Base-by-base conservation (phyloP, 768 basidiomycete species). In the Crepidotus variabilis region DNA sequence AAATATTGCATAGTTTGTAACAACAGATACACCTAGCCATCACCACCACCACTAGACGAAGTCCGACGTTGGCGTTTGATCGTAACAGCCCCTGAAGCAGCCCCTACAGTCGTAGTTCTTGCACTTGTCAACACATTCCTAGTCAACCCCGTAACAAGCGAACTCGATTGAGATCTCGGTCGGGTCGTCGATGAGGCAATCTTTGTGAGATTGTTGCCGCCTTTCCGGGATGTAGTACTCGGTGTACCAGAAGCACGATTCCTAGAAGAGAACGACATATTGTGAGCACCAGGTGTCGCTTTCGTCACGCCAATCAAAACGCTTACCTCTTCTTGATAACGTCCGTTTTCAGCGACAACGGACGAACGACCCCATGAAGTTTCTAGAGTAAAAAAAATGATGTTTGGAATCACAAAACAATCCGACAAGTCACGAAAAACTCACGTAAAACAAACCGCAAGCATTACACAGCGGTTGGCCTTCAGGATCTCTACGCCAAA, bases 381-480 rank as follows among this genome's bases (percentile, higher is more conserved):
- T 98, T 98, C 92, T 95, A 54, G 36, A 52, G 51, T 50, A 59
- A 60, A 57, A 47, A 47, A 53, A 33, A 20, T 32, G 47, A 54
- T 52, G 35, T 49, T 18, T 22, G 23, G 20, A 60, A 33, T 39
- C 50, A 1, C n/a, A 21, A 39, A 45, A 51, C 43, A 56, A 59
- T 53, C 34, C 14, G 21, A 23, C 47, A 34, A 28, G 28, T 28
- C 28, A 8, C 28, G 28, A 4, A 33, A 33, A 8, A 85, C 89
- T 80, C 69, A 92, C 91, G 75, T 84, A 94, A 78, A 95, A 97
- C 61, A 97, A 72, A 2, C 94, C 94, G 70, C 94, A 97, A 11
- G 94, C 92, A 70, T 92, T 94, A 88, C 93, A 96, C 52, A 96
- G 73, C 32, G 93, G 93, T 65, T 94, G 92, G 18, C 93, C 93